Percentiles rank a stretch among this genome's conserved stretches.
phyloP scores from a whole-genome alignment of 2,329 filamentous ascomycete genomes.

The Arthroderma sp. region DNA sequence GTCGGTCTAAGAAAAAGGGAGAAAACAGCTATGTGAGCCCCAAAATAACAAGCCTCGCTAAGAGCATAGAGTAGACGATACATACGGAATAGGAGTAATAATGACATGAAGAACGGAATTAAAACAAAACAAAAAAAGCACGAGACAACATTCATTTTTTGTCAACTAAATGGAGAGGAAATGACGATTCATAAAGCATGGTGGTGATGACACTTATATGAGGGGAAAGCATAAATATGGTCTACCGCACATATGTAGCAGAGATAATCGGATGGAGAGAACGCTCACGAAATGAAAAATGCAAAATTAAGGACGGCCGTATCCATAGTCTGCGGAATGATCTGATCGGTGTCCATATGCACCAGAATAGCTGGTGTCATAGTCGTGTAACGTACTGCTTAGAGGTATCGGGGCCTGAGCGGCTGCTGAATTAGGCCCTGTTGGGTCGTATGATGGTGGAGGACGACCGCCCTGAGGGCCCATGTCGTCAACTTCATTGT shows the following conservation, averaged over 20 bases:
- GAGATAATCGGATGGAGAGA: too few species aligned
- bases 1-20: too few species aligned
- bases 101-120: not conserved
- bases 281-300: too few species aligned
- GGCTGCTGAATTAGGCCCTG: constrained; percentile 8
- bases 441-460: constrained; percentile 29
- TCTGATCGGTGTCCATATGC: constrained; percentile 18
- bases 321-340: constrained; percentile 5
- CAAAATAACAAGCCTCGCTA: too few species aligned
- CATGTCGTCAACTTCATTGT: constrained; percentile 33
- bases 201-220: too few species aligned
- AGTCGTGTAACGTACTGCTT: constrained; percentile 26
- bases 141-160: not conserved
- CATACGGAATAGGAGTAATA: not conserved
- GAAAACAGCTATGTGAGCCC: too few species aligned
- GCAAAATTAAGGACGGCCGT: not conserved
- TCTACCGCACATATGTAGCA: too few species aligned
- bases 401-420: constrained; percentile 10
- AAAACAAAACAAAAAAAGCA: not conserved
- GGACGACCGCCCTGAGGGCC: constrained; percentile 22
- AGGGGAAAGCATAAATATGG: too few species aligned
- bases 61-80: too few species aligned
- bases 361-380: constrained; percentile 29
- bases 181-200: too few species aligned
- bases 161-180: too few species aligned